A percentile compares a stretch with the other conserved stretches of the same genome.
Conservation (phyloP, 2,329 filamentous ascomycete genomes). For the Cordyceps farinosa region DNA sequence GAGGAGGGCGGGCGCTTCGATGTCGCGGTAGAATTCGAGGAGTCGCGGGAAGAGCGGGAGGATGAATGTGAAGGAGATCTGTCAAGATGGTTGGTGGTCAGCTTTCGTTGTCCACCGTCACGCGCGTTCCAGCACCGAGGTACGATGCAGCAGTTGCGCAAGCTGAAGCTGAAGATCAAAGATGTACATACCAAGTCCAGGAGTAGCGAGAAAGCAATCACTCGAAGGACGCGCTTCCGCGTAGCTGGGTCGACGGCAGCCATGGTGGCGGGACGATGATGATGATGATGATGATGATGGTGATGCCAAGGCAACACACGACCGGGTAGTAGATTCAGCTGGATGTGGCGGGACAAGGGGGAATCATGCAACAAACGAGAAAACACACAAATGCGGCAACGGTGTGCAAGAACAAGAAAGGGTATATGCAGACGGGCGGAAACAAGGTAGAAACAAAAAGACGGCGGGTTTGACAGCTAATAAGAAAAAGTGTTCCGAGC, state of each 20-base stretch:
- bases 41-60: constrained; percentile 93
- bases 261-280: constrained; percentile 29
- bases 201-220: constrained; percentile 84
- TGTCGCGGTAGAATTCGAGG: constrained; percentile 90
- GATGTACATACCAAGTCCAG: constrained; percentile 71
- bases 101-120: background rate
- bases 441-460: background rate
- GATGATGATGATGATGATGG: too few species aligned
- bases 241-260: constrained; percentile 46
- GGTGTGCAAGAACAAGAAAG: background rate
- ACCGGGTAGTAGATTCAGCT: background rate
- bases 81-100: constrained; percentile 17
- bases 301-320: background rate
- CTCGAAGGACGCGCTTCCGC: constrained; percentile 78
- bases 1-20: constrained; percentile 58
- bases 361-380: background rate
- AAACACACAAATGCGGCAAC: background rate
- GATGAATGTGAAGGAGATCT: constrained; percentile 99
- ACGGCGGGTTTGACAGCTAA: background rate
- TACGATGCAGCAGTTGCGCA: background rate
- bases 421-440: too few species aligned
- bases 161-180: background rate
- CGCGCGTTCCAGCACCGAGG: background rate
- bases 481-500: background rate
- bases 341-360: background rate